Percentiles rank a stretch among this genome's conserved stretches.
Evolutionary conservation across 495 filamentous ascomycete genomes (phyloP).

Genomic region (Filosporella fistucella): DNA sequence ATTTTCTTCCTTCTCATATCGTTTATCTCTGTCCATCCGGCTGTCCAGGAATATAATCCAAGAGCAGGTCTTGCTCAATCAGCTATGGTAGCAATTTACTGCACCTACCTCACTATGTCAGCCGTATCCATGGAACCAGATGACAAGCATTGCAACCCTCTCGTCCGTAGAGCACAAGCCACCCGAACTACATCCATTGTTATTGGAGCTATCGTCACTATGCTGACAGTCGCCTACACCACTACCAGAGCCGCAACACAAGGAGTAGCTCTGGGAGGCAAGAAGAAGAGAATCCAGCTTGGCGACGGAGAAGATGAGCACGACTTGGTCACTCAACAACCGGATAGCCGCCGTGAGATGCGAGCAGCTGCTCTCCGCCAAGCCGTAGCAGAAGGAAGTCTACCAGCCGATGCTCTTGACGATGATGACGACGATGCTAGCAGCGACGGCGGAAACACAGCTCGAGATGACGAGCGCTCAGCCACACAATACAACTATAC

Average conservation of each 20-base stretch:
- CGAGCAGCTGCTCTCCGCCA: slow-evolving; percentile 84
- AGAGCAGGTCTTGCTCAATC: slow-evolving; percentile 92
- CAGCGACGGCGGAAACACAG: slow-evolving; percentile 46
- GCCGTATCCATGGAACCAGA: slow-evolving; percentile 99
- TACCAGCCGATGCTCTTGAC: slow-evolving; percentile 87
- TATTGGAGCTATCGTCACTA: slow-evolving; percentile 89
- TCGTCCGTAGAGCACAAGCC: slow-evolving; percentile 75
- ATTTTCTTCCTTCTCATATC: slow-evolving; percentile 79
- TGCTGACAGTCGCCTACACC: slow-evolving; percentile 96
- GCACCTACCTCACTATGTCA: slow-evolving; percentile 97
- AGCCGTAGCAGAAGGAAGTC: slow-evolving; percentile 83
- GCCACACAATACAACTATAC: slow-evolving; percentile 95
- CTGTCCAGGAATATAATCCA: slow-evolving; percentile 86
- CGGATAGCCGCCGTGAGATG: slow-evolving; percentile 78
- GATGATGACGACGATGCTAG: slow-evolving; percentile 68
- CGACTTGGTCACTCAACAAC: slow-evolving; percentile 85
- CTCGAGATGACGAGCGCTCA: slow-evolving; percentile 80
- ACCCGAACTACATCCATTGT: slow-evolving; percentile 88
- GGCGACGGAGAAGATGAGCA: slow-evolving; percentile 69
- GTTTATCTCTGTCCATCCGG: slow-evolving; percentile 80
- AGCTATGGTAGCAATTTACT: slow-evolving; percentile 96
- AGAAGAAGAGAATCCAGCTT: slow-evolving; percentile 53
- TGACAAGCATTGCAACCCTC: slow-evolving; percentile 88
- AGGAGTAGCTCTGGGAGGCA: slow-evolving; percentile 73
- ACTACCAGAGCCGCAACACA: slow-evolving; percentile 96